A percentile compares a stretch with the other conserved stretches of the same genome.
Evolutionary conservation across 164 flowering plant genomes (phyloP).

Genomic region (Cinnamomum chago): DNA sequence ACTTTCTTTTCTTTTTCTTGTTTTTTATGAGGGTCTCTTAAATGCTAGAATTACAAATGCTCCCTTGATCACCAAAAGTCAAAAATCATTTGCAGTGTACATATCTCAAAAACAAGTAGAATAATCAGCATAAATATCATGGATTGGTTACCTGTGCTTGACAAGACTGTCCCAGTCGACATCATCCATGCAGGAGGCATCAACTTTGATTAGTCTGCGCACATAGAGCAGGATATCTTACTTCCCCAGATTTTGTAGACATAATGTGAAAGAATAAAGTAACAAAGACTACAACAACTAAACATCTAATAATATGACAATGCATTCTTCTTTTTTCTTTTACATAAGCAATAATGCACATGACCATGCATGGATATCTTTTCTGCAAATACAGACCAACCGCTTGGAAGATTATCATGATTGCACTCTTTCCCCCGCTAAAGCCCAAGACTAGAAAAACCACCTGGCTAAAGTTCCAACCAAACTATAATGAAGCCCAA

Average conservation of each 20-base stretch:
- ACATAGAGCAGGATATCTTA: background rate
- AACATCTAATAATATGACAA: too few relatives aligned
- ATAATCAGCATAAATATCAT: background rate
- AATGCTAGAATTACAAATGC: background rate
- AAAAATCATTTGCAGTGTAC: background rate
- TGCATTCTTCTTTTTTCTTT: too few relatives aligned
- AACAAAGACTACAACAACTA: too few relatives aligned
- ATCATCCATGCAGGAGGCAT: constrained; percentile 56
- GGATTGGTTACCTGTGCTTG: constrained; percentile 34
- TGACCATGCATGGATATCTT: too few relatives aligned
- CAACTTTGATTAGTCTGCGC: constrained; percentile 38
- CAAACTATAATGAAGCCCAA: too few relatives aligned
- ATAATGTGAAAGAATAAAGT: too few relatives aligned
- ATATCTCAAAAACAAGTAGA: background rate
- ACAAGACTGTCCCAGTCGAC: constrained; percentile 67
- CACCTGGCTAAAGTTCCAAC: too few relatives aligned
- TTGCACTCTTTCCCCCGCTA: too few relatives aligned
- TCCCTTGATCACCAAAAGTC: background rate
- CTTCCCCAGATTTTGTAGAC: background rate
- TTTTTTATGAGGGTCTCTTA: background rate
- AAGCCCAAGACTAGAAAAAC: too few relatives aligned
- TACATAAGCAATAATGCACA: too few relatives aligned
- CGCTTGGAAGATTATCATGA: too few relatives aligned
- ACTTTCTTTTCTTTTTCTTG: background rate
- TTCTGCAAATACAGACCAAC: too few relatives aligned